Evolutionary conservation across 2,329 filamentous ascomycete species (phyloP).

Genomic region (Eurotiales sp.): DNA sequence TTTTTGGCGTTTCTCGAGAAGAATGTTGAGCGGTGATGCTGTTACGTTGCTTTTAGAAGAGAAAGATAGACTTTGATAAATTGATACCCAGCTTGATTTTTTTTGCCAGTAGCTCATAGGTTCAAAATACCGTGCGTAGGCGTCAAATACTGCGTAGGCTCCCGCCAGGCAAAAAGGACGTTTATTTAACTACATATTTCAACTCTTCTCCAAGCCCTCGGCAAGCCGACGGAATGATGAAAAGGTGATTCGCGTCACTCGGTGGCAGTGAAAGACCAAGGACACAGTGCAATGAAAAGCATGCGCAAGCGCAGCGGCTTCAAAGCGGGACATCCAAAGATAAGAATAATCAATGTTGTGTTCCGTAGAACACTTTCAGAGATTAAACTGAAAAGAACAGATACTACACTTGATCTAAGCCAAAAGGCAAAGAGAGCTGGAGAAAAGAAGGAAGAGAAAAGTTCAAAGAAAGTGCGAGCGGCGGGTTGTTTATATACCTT

Average conservation of each 20-base stretch:
- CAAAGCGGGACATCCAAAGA: slow-evolving; percentile 61
- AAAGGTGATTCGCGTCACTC: slow-evolving; percentile 63
- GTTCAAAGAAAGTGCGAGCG: slow-evolving; percentile 23
- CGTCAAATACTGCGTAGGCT: too few relatives aligned
- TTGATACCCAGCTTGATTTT: too few relatives aligned
- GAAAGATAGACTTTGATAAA: too few relatives aligned
- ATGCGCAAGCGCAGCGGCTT: slow-evolving; percentile 71
- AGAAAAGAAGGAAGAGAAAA: slow-evolving; percentile 43
- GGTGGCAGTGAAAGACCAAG: slow-evolving; percentile 71
- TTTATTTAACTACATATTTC: too few relatives aligned
- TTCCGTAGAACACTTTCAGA: slow-evolving; percentile 76
- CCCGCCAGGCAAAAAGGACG: too few relatives aligned
- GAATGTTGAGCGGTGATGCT: slow-evolving; percentile 12
- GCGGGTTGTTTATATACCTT: slow-evolving; percentile 27
- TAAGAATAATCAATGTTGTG: slow-evolving; percentile 76
- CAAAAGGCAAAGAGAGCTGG: slow-evolving; percentile 53
- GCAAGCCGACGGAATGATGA: slow-evolving; percentile 57
- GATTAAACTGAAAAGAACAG: slow-evolving; percentile 98
- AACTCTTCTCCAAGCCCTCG: slow-evolving; percentile 58
- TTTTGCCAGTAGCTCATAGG: too few relatives aligned
- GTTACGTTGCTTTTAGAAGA: too few relatives aligned
- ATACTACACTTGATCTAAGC: slow-evolving; percentile 95
- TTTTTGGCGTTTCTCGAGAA: slow-evolving; percentile 61
- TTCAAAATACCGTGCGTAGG: too few relatives aligned
- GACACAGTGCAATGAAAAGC: slow-evolving; percentile 64